Percentiles rank a stretch among this genome's conserved stretches.
phyloP scores from a whole-genome alignment of 2,329 filamentous ascomycete genomes.

The Cytospora paraplurivora region DNA sequence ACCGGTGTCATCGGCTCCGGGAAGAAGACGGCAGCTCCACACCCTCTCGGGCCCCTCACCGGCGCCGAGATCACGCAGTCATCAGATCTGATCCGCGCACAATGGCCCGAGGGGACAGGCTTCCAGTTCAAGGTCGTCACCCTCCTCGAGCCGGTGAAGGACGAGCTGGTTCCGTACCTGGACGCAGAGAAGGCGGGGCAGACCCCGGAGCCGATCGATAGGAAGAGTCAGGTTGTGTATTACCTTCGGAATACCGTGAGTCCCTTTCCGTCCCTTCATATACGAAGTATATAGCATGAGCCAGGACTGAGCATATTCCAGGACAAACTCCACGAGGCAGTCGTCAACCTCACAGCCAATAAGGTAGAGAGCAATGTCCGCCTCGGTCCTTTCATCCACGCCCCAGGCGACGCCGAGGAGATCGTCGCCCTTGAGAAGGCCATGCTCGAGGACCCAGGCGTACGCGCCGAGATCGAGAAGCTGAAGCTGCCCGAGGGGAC shows the following conservation, averaged over 20 bases:
- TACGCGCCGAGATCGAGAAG: conserved; percentile 63
- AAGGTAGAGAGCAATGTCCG: conserved; percentile 59
- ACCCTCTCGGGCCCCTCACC: conserved; percentile 63
- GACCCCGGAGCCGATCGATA: conserved; percentile 45
- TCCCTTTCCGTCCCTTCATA: neutral
- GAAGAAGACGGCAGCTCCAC: conserved; percentile 34
- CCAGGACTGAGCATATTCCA: conserved; percentile 32
- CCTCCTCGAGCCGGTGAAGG: conserved; percentile 59
- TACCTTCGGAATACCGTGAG: conserved; percentile 62
- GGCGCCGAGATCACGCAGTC: conserved; percentile 58
- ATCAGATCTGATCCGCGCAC: conserved; percentile 49
- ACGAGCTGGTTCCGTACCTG: conserved; percentile 52
- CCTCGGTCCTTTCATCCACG: conserved; percentile 61
- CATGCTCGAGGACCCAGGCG: conserved; percentile 55
- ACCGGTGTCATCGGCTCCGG: conserved; percentile 3
- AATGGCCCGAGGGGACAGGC: conserved; percentile 57
- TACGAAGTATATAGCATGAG: neutral
- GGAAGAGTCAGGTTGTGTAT: conserved; percentile 59
- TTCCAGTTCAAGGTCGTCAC: conserved; percentile 65
- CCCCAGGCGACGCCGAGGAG: conserved; percentile 61
- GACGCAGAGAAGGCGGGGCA: conserved; percentile 49
- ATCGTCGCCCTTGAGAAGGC: conserved; percentile 59
- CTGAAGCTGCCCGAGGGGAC: conserved; percentile 62
- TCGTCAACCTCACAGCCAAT: conserved; percentile 52
- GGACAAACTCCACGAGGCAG: conserved; percentile 65